Evolutionary conservation across 2,329 filamentous ascomycete genomes (phyloP), one percentile per base, ranked within the genome.

Genomic region (Microdochium nivale): DNA sequence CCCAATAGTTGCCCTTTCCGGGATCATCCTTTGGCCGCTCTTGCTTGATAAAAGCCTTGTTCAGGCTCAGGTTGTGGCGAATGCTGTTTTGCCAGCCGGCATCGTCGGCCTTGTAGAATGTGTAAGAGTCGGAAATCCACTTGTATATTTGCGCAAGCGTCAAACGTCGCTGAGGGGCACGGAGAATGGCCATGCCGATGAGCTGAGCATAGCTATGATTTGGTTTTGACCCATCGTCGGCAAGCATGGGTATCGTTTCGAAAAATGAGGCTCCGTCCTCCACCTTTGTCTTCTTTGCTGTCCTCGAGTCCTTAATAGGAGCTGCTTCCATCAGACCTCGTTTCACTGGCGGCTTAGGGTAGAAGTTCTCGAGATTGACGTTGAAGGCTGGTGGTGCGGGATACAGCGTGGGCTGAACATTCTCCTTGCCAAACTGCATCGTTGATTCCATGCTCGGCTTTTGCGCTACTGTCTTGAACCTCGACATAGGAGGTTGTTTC

Each of bases 41-140:
- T 64, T 95, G 87, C 72, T 97, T 97, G 66, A 91, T 84, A 64
- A 97, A 97, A 47, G 88, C 89, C 72, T 97, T 97, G 77, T 96
- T 95, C 46, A 99, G 77, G 64, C 91, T 96, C 32, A 99, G 82
- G 61, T 99, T 99, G 70, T 99, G 94, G 32, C 94, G 87, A 67
- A 99, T 99, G 73, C 94, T 97, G 70, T 99, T 99, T 70, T 97
- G 92, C 94, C 94, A 99, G 56, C 94, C 92, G 11, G 88, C 84
- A 61, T 96, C 90, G 52, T 85, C 81, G 44, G 83, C 80, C 59
- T 81, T 85, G 73, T 97, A 99, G 70, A 92, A 96, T 4, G 81
- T 84, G 66, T 88, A 97, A 19, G 86, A 91, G 66, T 95, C 89
- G n/a, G 90, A 95, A 61, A 99, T 97, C 92, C 94, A 99, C 66